Evolutionary conservation across 306 rosid species (phyloP), one percentile per base, ranked within the genome.

Genomic region (Cotoneaster glaucophyllus): DNA sequence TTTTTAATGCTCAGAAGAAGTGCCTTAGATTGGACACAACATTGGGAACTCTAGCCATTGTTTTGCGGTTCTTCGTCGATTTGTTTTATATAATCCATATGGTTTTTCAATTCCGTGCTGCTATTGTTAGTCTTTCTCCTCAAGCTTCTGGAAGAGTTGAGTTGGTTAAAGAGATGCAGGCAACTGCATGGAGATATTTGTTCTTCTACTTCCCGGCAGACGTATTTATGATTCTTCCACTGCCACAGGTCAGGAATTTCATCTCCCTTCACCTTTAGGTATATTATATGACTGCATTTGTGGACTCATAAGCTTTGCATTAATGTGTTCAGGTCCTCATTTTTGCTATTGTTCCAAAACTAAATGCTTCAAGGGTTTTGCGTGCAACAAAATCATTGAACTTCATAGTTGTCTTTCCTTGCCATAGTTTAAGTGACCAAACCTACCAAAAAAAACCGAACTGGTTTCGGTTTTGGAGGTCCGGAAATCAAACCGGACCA

Each of bases 1-100:
- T 75, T 80, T 32, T 83, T 18, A 28, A 79, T 61, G 54, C 45
- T n/a, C 28, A 48, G 4, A 25, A 66, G 26, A 79, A 65, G 48
- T 83, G 86, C 44, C 70, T 79, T 58, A 26, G 62, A 67, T 22
- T 78, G 70, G 82, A 82, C 76, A 24, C 22, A 24, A 78, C 52
- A 54, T 53, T 83, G 78, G 73, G 32, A 39, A 48, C 13, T 3
- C 56, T 18, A 17, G 78, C 69, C 6, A 18, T 63, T 37, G 67
- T 83, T 37, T 29, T 79, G 53, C 68, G 86, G n/a, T 76, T 31
- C 11, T 2, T 79, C 15, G 73, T 74, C 0, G 83, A 78, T 64
- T 29, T 34, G 0, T 34, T 34, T 34, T 34, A 34, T 34, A 34
- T 34, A 34, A 6, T 34, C 39, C 39, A 34, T 34, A 6, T 6